Evolutionary conservation across 371 early-diverging fungal genomes (phyloP).

Genomic region (Mortierella sp.): DNA sequence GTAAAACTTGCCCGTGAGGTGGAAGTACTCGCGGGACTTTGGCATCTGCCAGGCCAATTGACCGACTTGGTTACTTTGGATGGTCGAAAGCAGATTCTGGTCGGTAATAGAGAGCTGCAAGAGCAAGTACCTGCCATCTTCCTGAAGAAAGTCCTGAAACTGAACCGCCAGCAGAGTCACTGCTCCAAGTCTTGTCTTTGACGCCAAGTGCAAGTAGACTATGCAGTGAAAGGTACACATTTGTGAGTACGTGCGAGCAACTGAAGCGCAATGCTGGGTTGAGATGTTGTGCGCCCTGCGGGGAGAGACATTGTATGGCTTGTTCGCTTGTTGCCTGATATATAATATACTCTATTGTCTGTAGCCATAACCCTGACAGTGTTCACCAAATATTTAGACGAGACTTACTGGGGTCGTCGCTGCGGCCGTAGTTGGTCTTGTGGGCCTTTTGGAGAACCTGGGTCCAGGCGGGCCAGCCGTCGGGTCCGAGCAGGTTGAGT

Average conservation of each 20-base stretch:
- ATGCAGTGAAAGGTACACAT: background rate
- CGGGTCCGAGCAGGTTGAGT: conserved; percentile 48
- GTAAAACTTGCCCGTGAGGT: conserved; percentile 78
- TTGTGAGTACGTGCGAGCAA: background rate
- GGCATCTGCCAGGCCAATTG: conserved; percentile 78
- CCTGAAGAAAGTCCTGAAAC: conserved; percentile 69
- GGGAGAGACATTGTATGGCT: background rate
- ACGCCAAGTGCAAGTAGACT: conserved; percentile 55
- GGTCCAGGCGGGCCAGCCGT: conserved; percentile 57
- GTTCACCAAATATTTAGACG: too few relatives aligned
- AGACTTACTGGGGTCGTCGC: conserved; percentile 49
- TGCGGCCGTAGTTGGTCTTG: conserved; percentile 48
- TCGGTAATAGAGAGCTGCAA: conserved; percentile 74
- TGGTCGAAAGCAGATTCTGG: conserved; percentile 70
- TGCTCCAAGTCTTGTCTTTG: conserved; percentile 54
- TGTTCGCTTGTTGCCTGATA: background rate
- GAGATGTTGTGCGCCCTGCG: background rate
- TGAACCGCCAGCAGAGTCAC: conserved; percentile 53
- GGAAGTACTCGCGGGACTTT: conserved; percentile 76
- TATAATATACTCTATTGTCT: too few relatives aligned
- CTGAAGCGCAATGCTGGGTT: background rate
- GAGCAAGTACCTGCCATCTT: conserved; percentile 66
- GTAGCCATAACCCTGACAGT: too few relatives aligned
- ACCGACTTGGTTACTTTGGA: conserved; percentile 70
- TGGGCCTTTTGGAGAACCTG: conserved; percentile 53